Evolutionary conservation across 805 yeast genomes (phyloP).

Genomic region (Lachancea mirantina): DNA sequence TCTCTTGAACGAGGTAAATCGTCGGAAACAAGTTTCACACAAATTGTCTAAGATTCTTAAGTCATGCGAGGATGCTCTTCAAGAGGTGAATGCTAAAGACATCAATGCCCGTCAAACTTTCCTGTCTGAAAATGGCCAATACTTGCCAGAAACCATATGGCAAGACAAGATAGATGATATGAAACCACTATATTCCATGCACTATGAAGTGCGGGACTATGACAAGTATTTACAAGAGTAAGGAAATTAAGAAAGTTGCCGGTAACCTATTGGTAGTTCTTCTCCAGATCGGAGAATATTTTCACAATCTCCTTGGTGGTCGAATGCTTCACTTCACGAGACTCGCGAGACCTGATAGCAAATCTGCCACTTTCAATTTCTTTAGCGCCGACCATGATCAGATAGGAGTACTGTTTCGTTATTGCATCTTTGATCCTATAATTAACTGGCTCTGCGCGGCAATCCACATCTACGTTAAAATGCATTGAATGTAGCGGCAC

Average conservation of each 20-base stretch:
- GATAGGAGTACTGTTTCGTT: constrained; percentile 64
- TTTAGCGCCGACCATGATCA: constrained; percentile 81
- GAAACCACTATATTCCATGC: constrained; percentile 23
- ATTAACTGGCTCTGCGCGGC: constrained; percentile 71
- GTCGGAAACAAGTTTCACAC: constrained; percentile 40
- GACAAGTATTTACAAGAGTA: background rate
- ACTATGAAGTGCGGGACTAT: constrained; percentile 13
- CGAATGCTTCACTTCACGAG: constrained; percentile 39
- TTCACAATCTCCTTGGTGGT: constrained; percentile 44
- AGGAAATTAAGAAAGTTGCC: background rate
- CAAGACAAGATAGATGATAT: constrained; percentile 34
- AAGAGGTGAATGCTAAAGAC: constrained; percentile 39
- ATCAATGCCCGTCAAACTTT: constrained; percentile 37
- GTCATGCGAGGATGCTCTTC: constrained; percentile 37
- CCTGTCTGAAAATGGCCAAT: constrained; percentile 43
- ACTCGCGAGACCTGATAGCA: constrained; percentile 56
- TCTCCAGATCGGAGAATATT: constrained; percentile 51
- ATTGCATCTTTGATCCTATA: constrained; percentile 74
- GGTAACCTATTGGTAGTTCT: constrained; percentile 34
- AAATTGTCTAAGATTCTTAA: constrained; percentile 36
- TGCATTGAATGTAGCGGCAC: constrained; percentile 51
- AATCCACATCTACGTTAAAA: constrained; percentile 71
- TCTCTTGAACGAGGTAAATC: constrained; percentile 43
- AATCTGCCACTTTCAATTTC: constrained; percentile 56
- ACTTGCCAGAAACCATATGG: constrained; percentile 51